Evolutionary conservation across 108 stramenopile species (phyloP).

Genomic region (Nitzschia sp.): DNA sequence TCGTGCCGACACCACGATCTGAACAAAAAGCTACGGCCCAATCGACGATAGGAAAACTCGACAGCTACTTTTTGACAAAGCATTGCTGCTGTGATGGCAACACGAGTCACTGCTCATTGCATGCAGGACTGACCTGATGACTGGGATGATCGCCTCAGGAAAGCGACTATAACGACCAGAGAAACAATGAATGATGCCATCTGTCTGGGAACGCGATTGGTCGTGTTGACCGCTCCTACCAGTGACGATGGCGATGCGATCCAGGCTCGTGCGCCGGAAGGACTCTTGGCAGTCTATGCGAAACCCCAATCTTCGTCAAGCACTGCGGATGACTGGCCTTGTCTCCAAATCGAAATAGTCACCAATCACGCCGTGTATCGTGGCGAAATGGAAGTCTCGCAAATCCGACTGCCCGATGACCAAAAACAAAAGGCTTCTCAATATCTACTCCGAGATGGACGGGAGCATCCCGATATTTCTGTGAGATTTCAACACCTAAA

Average conservation of each 20-base stretch:
- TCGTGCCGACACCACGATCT: too few relatives aligned
- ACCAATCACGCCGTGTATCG: not conserved
- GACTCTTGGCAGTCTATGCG: conserved; percentile 18
- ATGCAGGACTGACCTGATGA: too few relatives aligned
- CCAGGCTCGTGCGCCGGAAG: not conserved
- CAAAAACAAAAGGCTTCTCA: conserved; percentile 3
- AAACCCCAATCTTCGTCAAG: not conserved
- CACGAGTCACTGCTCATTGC: too few relatives aligned
- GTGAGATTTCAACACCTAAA: not conserved
- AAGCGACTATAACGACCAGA: too few relatives aligned
- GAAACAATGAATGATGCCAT: too few relatives aligned
- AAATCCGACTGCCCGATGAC: conserved; percentile 9
- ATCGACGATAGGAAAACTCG: too few relatives aligned
- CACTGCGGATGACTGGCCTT: not conserved
- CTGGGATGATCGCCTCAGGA: too few relatives aligned
- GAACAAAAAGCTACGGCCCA: too few relatives aligned
- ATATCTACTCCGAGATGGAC: conserved; percentile 1
- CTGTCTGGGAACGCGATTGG: conserved; percentile 16
- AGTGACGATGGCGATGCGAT: not conserved
- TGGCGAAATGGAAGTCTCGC: not conserved
- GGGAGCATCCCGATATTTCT: not conserved
- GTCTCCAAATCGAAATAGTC: not conserved
- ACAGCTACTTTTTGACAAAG: too few relatives aligned
- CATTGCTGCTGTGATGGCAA: too few relatives aligned
- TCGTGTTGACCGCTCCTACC: not conserved